Base-by-base conservation (phyloP, 2,329 filamentous ascomycete genomes). In the Fusarium concolor region DNA sequence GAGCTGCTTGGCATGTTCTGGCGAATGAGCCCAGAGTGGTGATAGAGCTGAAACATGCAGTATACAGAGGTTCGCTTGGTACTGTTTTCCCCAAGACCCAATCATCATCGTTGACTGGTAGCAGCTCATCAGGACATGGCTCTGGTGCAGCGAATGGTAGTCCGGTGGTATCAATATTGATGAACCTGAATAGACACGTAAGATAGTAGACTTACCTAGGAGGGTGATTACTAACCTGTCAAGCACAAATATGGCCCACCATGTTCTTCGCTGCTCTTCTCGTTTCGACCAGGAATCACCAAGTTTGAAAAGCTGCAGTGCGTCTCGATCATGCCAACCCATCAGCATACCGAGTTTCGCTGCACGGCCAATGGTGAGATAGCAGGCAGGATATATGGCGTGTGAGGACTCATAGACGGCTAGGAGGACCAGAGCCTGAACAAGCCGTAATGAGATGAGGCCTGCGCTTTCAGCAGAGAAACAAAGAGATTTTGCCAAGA, bases 241-340 rank as follows among this genome's bases (percentile, higher is more conserved):
- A 20, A 59, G 51, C 5, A 59, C 29, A 41, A 59, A 28, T 12
- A 47, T 59, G 17, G 51, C 37, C 56, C 56, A 59, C 56, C 56
- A 59, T 18, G 52, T 56, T 15, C 56, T 22, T 15, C 51, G 28
- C 22, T 59, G 42, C 29, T 59, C 56, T 28, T 59, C 56, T 12
- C 51, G 37, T 10, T 39, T 41, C 9, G 56, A 56, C 56, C 56
- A 59, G n/a, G 51, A 41, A 24, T 59, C 56, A 9, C 41, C 35
- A 18, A 28, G n/a, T 17, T 56, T 45, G 33, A 59, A 59, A 4
- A 59, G 56, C 8, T 59, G 41, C 12, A 56, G 42, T 20, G 51
- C 51, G 26, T 56, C 33, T 24, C 33, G 41, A 9, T 56, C 53
- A 28, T 56, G 51, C 41, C 52, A 35, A 14, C 56, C 37, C 35